These are phyloP conservation scores for Pestalotiopsis fici DNA, from an alignment of 2,329 filamentous ascomycete genomes.

Conservation along the genomic window DNA sequence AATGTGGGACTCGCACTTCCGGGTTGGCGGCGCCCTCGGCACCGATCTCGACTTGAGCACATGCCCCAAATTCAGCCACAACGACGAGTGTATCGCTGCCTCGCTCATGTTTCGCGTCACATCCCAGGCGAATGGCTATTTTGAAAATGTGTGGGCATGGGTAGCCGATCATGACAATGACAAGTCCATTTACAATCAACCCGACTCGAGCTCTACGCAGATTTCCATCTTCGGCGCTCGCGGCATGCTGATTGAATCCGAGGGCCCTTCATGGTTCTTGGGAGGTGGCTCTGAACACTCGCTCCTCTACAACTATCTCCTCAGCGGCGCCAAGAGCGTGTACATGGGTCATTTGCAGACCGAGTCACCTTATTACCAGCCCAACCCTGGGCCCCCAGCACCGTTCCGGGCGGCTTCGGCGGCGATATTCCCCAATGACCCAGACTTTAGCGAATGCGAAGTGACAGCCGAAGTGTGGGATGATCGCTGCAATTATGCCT, in stretches of 20 bases:
- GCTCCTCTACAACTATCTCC: too few species aligned
- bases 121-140: constrained; percentile 43
- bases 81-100: constrained; percentile 60
- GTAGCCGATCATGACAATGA: constrained; percentile 61
- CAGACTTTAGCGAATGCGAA: too few species aligned
- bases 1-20: constrained; percentile 51
- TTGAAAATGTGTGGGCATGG: constrained; percentile 65
- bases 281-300: too few species aligned
- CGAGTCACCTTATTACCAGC: too few species aligned
- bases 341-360: too few species aligned
- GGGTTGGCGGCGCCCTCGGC: constrained; percentile 71
- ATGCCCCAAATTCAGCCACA: too few species aligned
- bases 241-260: background rate
- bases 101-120: constrained; percentile 53
- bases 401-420: too few species aligned
- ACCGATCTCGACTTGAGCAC: constrained; percentile 34
- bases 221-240: background rate
- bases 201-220: background rate
- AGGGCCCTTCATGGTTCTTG: background rate
- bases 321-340: too few species aligned
- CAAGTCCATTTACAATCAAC: background rate
- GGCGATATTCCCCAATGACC: too few species aligned
- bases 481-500: too few species aligned
- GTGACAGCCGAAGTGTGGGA: too few species aligned
- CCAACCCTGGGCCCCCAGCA: too few species aligned